Base-by-base conservation (phyloP, 1,284 basidiomycete species). In the Boletellus deceptivus region DNA sequence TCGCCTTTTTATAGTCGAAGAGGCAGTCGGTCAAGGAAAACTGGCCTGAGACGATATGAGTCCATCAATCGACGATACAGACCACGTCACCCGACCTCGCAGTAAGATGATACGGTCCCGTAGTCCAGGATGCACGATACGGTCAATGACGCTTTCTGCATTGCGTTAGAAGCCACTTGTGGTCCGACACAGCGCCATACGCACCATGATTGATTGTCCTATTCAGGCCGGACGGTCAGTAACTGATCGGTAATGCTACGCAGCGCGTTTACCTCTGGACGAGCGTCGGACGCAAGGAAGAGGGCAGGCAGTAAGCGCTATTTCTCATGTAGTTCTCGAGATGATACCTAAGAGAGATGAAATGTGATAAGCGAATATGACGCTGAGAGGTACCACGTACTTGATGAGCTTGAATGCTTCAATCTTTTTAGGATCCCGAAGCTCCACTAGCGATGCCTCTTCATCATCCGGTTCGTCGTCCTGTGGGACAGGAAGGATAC, bases 91-190 rank as follows among this genome's bases (percentile, higher is more conserved):
- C 49, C 47, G 57, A 89, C 91, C 88, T 72, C 91, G 79, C 24
- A 92, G 70, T 14, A 94, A 72, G 60, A 96, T 96, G 80, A 95
- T 88, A 29, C 91, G 82, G 65, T 96, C 93, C 41, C 93, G 80
- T 52, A 96, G 74, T 55, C 91, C 87, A 39, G 93, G 89, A 70
- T 93, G 89, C 54, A 91, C 78, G 46, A 95, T 84, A 37, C 84
- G 83, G 68, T 95, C 93, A 61, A 95, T 91, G n/a, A 89, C 80
- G 59, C 90, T 89, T 69, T 93, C 88, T 90, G 61, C 20, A 59
- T 42, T 6, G 42, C 16, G 44, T 57, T 42, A 59, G 50, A 38
- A 31, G 54, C 25, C 14, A 39, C 48, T 56, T 39, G 29, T 39
- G 43, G 45, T 18, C 48, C 22, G 47, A 52, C 43, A 47, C 34